phyloP scores from a whole-genome alignment of 306 rosid species.

The Quercus suber region DNA sequence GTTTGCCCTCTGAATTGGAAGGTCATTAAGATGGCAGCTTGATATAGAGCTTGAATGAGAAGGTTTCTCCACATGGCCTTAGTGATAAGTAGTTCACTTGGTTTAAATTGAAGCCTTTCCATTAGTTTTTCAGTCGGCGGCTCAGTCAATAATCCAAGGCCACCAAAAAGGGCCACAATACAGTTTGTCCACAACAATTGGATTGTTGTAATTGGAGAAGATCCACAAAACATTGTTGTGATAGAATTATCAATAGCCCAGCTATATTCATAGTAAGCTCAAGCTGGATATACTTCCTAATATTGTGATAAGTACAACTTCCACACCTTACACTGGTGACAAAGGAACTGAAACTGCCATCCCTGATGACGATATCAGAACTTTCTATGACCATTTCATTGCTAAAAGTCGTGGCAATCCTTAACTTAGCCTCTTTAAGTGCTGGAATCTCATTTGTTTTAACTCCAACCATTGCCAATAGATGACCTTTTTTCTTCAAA shows the following conservation, averaged over 20 bases:
- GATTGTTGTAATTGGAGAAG: not conserved
- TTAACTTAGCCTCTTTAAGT: conserved; percentile 27
- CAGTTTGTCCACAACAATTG: conserved; percentile 8
- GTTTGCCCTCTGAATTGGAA: conserved; percentile 15
- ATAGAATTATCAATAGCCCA: conserved; percentile 8
- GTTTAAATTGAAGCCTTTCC: not conserved
- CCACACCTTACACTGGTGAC: not conserved
- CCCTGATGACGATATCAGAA: conserved; percentile 4
- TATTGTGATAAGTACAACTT: conserved; percentile 20
- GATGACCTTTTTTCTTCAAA: conserved; percentile 4
- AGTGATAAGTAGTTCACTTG: conserved; percentile 10
- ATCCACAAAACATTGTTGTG: not conserved
- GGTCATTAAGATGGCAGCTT: not conserved
- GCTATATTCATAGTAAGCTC: conserved; percentile 20
- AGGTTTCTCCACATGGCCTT: conserved; percentile 28
- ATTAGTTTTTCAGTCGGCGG: not conserved
- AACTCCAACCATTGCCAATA: conserved; percentile 12
- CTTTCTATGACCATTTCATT: conserved; percentile 1
- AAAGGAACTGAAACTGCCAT: not conserved
- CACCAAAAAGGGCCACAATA: not conserved
- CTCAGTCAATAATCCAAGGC: conserved; percentile 17
- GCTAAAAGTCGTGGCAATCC: conserved; percentile 6
- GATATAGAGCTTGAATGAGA: conserved; percentile 13
- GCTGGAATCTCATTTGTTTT: conserved; percentile 5
- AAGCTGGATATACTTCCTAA: conserved; percentile 28